phyloP scores from a whole-genome alignment of 352 stramenopile genomes.

The Pythium graminicola region DNA sequence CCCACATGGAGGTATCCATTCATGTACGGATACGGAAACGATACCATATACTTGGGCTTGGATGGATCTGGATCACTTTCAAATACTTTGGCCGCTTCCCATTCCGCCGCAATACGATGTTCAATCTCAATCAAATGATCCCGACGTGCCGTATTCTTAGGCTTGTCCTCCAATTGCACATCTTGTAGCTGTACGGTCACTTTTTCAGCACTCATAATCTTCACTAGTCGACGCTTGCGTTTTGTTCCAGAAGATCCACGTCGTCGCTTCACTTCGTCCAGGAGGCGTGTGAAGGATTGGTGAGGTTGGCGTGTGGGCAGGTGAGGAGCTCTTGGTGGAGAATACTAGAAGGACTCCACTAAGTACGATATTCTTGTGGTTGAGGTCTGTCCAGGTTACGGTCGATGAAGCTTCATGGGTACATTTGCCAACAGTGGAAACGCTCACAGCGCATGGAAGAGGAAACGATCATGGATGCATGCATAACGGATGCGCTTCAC shows the following conservation, averaged over 20 bases:
- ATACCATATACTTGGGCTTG: slow-evolving; percentile 97
- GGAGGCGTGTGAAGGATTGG: slow-evolving; percentile 12
- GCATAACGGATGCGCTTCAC: neutral
- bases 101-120: slow-evolving; percentile 84
- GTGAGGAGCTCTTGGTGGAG: neutral
- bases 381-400: too few species aligned
- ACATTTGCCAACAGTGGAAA: too few species aligned
- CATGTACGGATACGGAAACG: slow-evolving; percentile 99
- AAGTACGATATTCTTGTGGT: slow-evolving; percentile 26
- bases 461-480: neutral
- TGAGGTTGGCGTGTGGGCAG: slow-evolving; percentile 4
- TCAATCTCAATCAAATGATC: slow-evolving; percentile 92
- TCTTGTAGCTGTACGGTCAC: slow-evolving; percentile 77
- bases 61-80: slow-evolving; percentile 75
- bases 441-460: neutral
- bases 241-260: slow-evolving; percentile 7
- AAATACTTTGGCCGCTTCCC: slow-evolving; percentile 86
- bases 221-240: neutral
- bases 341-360: too few species aligned
- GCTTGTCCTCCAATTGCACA: slow-evolving; percentile 60
- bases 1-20: slow-evolving; percentile 99
- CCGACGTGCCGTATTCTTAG: slow-evolving; percentile 71
- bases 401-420: neutral
- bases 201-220: slow-evolving; percentile 38
- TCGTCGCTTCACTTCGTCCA: slow-evolving; percentile 20